Percentiles rank a stretch among this genome's conserved stretches.
phyloP scores from a whole-genome alignment of 495 filamentous ascomycete species.

The Aspergillus ostianus region DNA sequence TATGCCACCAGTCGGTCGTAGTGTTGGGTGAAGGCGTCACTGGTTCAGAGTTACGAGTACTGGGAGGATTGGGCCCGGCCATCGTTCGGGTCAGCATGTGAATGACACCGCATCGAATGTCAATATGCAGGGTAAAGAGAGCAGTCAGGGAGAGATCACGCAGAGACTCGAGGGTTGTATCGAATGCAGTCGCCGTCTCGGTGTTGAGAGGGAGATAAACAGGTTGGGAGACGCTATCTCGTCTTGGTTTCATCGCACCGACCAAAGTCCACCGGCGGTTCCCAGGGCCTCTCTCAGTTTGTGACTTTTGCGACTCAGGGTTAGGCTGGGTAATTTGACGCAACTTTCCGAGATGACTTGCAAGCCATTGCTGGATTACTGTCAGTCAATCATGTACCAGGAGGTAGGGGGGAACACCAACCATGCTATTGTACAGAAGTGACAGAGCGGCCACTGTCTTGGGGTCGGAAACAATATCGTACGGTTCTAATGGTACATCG shows the following conservation, averaged over 20 bases:
- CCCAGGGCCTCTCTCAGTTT: slow-evolving; percentile 38
- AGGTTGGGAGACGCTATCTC: slow-evolving; percentile 51
- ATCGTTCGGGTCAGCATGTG: slow-evolving; percentile 56
- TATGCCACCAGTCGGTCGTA: slow-evolving; percentile 63
- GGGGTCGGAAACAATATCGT: slow-evolving; percentile 84
- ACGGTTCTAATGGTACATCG: slow-evolving; percentile 61
- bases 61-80: slow-evolving; percentile 43
- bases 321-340: slow-evolving; percentile 62
- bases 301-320: slow-evolving; percentile 41
- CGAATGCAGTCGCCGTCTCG: slow-evolving; percentile 80
- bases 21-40: slow-evolving; percentile 52
- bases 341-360: slow-evolving; percentile 70
- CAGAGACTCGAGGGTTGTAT: slow-evolving; percentile 77
- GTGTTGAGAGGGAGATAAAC: slow-evolving; percentile 87
- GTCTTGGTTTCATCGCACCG: slow-evolving; percentile 53
- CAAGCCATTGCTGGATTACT: slow-evolving; percentile 75
- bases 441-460: slow-evolving; percentile 82
- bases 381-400: slow-evolving; percentile 21
- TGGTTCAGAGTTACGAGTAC: slow-evolving; percentile 36
- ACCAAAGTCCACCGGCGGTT: slow-evolving; percentile 80
- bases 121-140: slow-evolving; percentile 81
- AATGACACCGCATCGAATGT: slow-evolving; percentile 79
- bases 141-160: slow-evolving; percentile 71
- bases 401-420: slow-evolving; percentile 18
- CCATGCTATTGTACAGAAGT: slow-evolving; percentile 91